Base-by-base conservation (phyloP, 805 yeast species). In the Zygosaccharomyces bisporus region DNA sequence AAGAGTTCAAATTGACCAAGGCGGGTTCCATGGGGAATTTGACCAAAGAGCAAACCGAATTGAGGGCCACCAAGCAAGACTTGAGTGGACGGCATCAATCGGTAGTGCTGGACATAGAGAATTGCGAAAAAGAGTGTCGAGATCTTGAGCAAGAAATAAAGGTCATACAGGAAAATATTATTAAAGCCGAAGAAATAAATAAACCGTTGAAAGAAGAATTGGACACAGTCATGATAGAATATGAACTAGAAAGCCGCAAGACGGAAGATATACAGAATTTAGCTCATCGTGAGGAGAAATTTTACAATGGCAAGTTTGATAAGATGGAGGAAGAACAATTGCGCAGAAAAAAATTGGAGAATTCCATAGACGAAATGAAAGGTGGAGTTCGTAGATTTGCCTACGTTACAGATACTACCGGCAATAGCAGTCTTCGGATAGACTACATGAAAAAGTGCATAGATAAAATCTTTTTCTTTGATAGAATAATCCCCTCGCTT, bases 291-390 rank as follows among this genome's bases (percentile, higher is more conserved):
- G 51, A 57, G 10, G 57, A 57, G 30, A 21, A 20, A 1, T 33
- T 33, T 1, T 66, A 66, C 46, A 46, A 59, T 24, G 52, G 47
- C 4, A 46, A 64, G 6, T 46, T 47, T 14, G 54, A 47, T 3
- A 72, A 69, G 47, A 48, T 65, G 30, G 59, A 62, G 14, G 63
- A 61, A 24, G 74, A 72, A 49, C 63, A 61, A 24, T 54, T 52
- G 4, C 65, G 72, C 23, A 64, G 74, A 45, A 65, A 74, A 50
- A 63, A 68, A 7, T 56, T 79, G 31, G 80, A 78, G 55, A 75
- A 76, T 51, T 67, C 76, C 1, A 77, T 79, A 13, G 69, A 68
- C 41, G 72, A 70, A 43, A 41, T 63, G 19, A 49, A 55, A 17
- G 71, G 71, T 1, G 57, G 55, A 18, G 54, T 68, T 4, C 55